A percentile compares a stretch with the other conserved stretches of the same genome.
Conservation (phyloP, 2,329 filamentous ascomycete species). For the Ascochyta fabae region DNA sequence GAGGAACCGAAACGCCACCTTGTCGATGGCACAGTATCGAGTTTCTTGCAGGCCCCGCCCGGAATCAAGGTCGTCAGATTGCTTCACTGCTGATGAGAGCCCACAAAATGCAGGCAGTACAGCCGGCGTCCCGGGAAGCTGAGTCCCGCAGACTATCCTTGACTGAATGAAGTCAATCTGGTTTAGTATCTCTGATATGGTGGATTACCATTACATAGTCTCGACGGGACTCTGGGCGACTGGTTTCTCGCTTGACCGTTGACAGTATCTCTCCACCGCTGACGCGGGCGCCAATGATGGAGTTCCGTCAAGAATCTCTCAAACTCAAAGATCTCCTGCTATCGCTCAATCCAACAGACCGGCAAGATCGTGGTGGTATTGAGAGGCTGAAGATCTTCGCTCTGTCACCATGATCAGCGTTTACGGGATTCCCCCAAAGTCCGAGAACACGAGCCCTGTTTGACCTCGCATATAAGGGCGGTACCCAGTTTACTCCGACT, state of each 20-base stretch:
- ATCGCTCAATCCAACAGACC: not conserved
- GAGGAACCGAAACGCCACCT: conserved; percentile 8
- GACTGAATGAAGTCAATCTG: conserved; percentile 24
- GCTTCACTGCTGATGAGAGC: conserved; percentile 30
- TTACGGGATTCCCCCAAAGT: conserved; percentile 32
- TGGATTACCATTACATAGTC: conserved; percentile 29
- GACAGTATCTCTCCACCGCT: conserved; percentile 15
- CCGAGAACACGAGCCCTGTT: conserved; percentile 23
- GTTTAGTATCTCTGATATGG: conserved; percentile 24
- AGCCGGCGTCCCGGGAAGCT: conserved; percentile 29
- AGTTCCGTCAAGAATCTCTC: conserved; percentile 7
- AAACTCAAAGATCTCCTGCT: conserved; percentile 3
- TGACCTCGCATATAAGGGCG: conserved; percentile 11
- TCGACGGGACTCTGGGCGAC: conserved; percentile 24
- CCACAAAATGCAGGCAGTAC: conserved; percentile 27
- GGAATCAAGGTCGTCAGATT: conserved; percentile 26
- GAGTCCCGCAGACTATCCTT: conserved; percentile 23
- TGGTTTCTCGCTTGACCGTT: conserved; percentile 27
- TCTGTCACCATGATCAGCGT: conserved; percentile 23
- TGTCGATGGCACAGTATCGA: conserved; percentile 8
- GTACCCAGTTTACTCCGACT: not conserved
- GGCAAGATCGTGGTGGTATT: conserved; percentile 8
- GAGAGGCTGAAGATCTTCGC: conserved; percentile 23
- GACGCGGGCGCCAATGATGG: conserved; percentile 19
- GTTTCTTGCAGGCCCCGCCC: conserved; percentile 33